Base-by-base conservation (phyloP, 192 early-diverging fungal species). In the Podila epicladia region DNA sequence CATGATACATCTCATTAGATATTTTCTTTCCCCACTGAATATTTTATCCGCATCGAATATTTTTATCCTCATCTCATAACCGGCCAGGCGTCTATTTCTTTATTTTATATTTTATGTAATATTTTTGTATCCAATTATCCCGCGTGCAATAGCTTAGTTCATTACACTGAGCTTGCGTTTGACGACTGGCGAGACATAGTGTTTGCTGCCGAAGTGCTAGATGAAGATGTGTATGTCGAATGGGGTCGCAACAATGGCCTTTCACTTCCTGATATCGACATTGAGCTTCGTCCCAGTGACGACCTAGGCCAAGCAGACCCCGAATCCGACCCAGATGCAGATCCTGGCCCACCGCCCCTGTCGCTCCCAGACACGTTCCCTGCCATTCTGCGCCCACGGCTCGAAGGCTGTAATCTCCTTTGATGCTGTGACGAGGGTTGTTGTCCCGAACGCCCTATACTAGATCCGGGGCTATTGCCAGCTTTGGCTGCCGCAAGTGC, bases 261-360 rank as follows among this genome's bases (percentile, higher is more conserved):
- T 37, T 63, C 62, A n/a, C 62, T 33, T 63, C 62, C 13, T 0
- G 62, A 29, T 38, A 63, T 35, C 28, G 33, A 63, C 29, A n/a
- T 63, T 2, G 33, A 29, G n/a, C n/a, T 35, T 0, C 28, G 17
- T 9, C 33, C n/a, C 17, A 35, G 33, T 0, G 62, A 22, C 13
- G 62, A 38, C 13, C 20, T 68, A 15, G 75, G 65, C 9, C 75
- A 48, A 3, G 59, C 38, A 12, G 53, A 55, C 6, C 69, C 70
- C 13, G 75, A 71, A 64, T 79, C 75, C 19, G 75, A 79, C 49
- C 75, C 75, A 0, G 75, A 79, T 4, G 75, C 75, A 0, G 75
- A 79, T 35, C 75, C 73, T 7, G 64, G 62, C 28, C 67, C 73
- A 17, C 73, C 67, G 17, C 62, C 48, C 24, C 53, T n/a, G 11